Evolutionary conservation across 306 rosid species (phyloP).

Genomic region (Trifolium repens): DNA sequence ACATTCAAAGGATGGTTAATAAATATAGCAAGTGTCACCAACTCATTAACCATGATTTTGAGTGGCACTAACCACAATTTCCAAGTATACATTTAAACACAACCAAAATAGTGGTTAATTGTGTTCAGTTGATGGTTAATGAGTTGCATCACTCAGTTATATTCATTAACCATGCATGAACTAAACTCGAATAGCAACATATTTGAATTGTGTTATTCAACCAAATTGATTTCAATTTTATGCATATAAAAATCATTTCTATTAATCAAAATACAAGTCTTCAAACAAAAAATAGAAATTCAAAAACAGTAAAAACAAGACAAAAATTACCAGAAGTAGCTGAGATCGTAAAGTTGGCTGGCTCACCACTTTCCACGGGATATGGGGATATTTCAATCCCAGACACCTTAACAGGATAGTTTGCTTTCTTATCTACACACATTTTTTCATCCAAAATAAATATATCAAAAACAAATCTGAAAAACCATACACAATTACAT

Average conservation of each 20-base stretch:
- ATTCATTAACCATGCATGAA: neutral
- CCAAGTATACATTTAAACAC: neutral
- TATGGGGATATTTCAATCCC: conserved; percentile 63
- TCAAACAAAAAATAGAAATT: neutral
- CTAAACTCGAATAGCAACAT: neutral
- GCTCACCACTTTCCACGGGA: conserved; percentile 72
- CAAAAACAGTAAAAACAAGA: neutral
- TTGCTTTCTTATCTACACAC: conserved; percentile 57
- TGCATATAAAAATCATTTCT: neutral
- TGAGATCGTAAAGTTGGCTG: conserved; percentile 73
- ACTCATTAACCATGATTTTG: too few relatives aligned
- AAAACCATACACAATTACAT: neutral
- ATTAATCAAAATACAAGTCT: neutral
- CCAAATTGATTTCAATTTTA: neutral
- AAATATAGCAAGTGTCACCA: too few relatives aligned
- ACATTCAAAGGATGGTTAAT: too few relatives aligned
- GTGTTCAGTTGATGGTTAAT: neutral
- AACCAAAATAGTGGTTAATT: neutral
- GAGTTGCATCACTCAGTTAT: neutral
- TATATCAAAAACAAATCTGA: conserved; percentile 4
- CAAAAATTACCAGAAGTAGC: conserved; percentile 67
- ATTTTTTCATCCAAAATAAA: neutral
- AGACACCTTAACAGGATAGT: conserved; percentile 74
- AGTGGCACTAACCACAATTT: too few relatives aligned
- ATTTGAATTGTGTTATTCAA: neutral